Evolutionary conservation across 106 monocot genomes (phyloP), one percentile per base, ranked within the genome.

Genomic region (Alisma plantagoaquatica): DNA sequence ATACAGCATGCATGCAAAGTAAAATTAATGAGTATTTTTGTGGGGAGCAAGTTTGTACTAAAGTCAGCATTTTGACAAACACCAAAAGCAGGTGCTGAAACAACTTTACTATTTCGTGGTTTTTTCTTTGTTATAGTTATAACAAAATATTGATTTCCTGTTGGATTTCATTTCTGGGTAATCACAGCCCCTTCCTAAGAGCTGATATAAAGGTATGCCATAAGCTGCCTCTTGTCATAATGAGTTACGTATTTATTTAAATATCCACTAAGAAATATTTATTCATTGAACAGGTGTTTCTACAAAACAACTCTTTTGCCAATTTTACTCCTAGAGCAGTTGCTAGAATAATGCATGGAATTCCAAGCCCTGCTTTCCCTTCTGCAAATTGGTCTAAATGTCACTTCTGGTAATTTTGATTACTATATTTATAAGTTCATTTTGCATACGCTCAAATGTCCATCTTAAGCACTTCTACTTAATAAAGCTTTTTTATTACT

Each of bases 321-420:
- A 89, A 98, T 33, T 98, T 98, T 57, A 98, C 84, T 4, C 89
- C 96, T 44, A 78, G 96, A 72, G 88, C 96, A 63, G 78, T 89
- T 58, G 75, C 96, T 41, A 81, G 96, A 56, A 98, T 98, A 56
- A 79, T 89, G 96, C 84, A 98, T 68, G 96, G 96, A 66, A 85
- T 98, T 35, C 51, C 96, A 27, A 98, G 96, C 69, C 96, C 96
- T 46, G 77, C 85, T 62, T 98, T 85, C 66, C 81, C 96, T 44
- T 72, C 78, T 41, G 53, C 78, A 59, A 84, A 51, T 55, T 98
- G 96, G 96, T 75, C 76, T 0, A 84, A 73, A 38, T 61, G 77
- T 29, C 88, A 98, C 68, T 89, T 98, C 64, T 98, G 96, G 94
- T 96, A 78, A 23, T 29, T 3, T 20, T 43, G 14, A 3, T 3